Evolutionary conservation across 352 stramenopile species (phyloP).

Genomic region (Phytophthora macrochlamydospora): DNA sequence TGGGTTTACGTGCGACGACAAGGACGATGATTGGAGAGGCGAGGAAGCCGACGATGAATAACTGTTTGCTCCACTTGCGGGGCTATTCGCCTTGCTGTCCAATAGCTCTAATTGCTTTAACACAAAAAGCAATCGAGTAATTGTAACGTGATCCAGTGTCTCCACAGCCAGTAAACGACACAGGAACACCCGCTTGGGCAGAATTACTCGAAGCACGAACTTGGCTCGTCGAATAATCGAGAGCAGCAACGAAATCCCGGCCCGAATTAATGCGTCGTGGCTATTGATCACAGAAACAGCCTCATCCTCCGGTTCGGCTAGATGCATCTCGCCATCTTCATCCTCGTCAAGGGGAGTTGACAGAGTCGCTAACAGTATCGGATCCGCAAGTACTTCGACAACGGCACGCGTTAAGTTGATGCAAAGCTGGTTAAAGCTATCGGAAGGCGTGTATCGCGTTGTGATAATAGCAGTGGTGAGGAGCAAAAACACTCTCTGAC

Average conservation of each 20-base stretch:
- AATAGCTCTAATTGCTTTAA: conserved; percentile 69
- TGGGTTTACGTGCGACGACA: conserved; percentile 29
- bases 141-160: conserved; percentile 77
- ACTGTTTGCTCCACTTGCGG: neutral
- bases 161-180: conserved; percentile 74
- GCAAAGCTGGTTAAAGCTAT: conserved; percentile 68
- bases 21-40: conserved; percentile 16
- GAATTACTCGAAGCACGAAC: conserved; percentile 65
- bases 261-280: conserved; percentile 69
- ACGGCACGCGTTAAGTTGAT: conserved; percentile 50
- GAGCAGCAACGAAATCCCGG: conserved; percentile 72
- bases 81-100: conserved; percentile 27
- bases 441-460: conserved; percentile 60
- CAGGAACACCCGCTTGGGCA: conserved; percentile 74
- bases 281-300: conserved; percentile 63
- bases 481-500: conserved; percentile 74
- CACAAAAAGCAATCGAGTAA: conserved; percentile 63
- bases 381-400: conserved; percentile 65
- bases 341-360: conserved; percentile 43
- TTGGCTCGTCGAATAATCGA: conserved; percentile 73
- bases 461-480: conserved; percentile 78
- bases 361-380: conserved; percentile 54
- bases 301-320: conserved; percentile 61
- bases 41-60: conserved; percentile 17
- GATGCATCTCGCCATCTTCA: conserved; percentile 13